A percentile compares a stretch with the other conserved stretches of the same genome.
Conservation (phyloP, 2,329 filamentous ascomycete genomes). For the Neopestalotiopsis sp. region DNA sequence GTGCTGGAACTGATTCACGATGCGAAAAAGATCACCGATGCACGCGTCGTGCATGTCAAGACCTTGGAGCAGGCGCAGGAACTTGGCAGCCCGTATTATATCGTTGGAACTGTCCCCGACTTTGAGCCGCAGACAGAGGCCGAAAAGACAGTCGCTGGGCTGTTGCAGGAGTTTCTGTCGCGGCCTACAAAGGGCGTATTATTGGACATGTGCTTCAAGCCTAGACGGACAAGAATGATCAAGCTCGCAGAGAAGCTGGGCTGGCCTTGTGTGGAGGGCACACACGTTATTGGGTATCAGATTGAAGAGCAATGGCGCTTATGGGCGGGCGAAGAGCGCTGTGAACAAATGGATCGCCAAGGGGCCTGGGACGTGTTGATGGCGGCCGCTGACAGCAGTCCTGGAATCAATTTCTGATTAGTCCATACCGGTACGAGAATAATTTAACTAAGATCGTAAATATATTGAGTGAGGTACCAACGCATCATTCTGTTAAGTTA, state of each 20-base stretch:
- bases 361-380: neutral
- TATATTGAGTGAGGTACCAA: too few species aligned
- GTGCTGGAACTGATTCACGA: slow-evolving; percentile 2
- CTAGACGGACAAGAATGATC: neutral
- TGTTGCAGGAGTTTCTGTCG: slow-evolving; percentile 8
- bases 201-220: slow-evolving; percentile 17
- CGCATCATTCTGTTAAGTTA: too few species aligned
- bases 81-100: slow-evolving; percentile 5
- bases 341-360: neutral
- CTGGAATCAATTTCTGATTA: slow-evolving; percentile 4
- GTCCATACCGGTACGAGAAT: neutral
- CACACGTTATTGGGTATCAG: slow-evolving; percentile 14
- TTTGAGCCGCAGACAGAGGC: slow-evolving; percentile 7
- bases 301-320: slow-evolving; percentile 8
- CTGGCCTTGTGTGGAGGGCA: slow-evolving; percentile 10
- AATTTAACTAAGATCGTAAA: neutral
- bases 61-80: neutral
- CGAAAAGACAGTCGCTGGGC: neutral
- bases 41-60: slow-evolving; percentile 1
- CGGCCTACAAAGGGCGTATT: slow-evolving; percentile 3
- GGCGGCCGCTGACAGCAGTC: neutral
- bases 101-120: slow-evolving; percentile 9
- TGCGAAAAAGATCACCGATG: neutral
- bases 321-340: neutral
- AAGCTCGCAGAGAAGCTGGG: neutral